Evolutionary conservation across 441 rosid genomes (phyloP), one percentile per base, ranked within the genome.

Genomic region (Macaranga tanarius): DNA sequence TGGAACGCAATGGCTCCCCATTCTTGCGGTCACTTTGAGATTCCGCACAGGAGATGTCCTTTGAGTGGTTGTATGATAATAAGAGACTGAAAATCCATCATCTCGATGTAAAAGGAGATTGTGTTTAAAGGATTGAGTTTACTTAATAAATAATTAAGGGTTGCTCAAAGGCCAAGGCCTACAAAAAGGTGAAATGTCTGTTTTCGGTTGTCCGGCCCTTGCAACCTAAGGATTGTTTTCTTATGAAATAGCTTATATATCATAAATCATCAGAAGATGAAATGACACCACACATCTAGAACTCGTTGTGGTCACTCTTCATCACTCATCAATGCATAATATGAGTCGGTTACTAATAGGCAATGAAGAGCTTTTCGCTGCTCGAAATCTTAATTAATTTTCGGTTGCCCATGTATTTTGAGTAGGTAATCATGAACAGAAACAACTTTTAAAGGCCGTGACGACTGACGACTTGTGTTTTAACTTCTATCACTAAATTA

Each of bases 1-100:
- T 11, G 66, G 66, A 70, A 72, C 73, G 72, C 59, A 60, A 69
- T 85, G 78, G 50, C 79, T 84, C 59, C 78, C 88, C 92, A 86
- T 89, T 64, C 50, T 20, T 34, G 38, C 38, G 10, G 38, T 25
- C 13, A 12, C 16, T 17, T 5, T 15, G 10, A 22, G 16, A 34
- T 1, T 38, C 5, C 31, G 59, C 17, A 31, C 45, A 67, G 28
- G 45, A 55, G 26, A 25, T 15, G 40, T 10, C 7, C 0, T 42
- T 20, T 3, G 66, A 8, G 23, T 20, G 52, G 17, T 42, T 44
- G 28, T 3, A 22, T n/a, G 23, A n/a, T 16, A 6, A 45, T 10
- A 23, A 10, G 7, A 22, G 13, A 13, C 1, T 0, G 13, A 22
- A 23, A 28, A 3, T 17, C 25, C 16, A 28, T 26, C 7, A 26